Evolutionary conservation across 1,139 yeast species (phyloP).

Genomic region (Debaryomyces coudertii): DNA sequence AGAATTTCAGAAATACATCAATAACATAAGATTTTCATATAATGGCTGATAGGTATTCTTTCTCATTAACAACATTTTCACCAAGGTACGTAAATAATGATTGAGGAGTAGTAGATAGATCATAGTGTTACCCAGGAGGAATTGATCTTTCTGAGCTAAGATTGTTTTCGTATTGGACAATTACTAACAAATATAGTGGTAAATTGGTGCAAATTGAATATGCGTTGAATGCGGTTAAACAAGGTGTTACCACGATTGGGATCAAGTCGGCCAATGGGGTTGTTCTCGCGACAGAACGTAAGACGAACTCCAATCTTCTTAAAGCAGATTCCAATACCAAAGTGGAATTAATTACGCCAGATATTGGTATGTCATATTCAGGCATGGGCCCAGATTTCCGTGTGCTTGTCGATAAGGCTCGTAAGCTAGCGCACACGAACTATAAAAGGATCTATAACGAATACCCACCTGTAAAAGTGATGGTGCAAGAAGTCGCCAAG

Average conservation of each 20-base stretch:
- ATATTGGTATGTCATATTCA: slow-evolving; percentile 93
- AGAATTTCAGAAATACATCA: background rate
- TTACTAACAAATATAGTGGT: slow-evolving; percentile 59
- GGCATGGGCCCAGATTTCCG: slow-evolving; percentile 99
- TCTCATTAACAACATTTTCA: slow-evolving; percentile 93
- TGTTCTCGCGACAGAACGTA: slow-evolving; percentile 95
- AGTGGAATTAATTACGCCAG: slow-evolving; percentile 86
- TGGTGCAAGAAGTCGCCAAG: slow-evolving; percentile 93
- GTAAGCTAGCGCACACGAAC: slow-evolving; percentile 90
- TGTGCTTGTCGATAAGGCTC: slow-evolving; percentile 88
- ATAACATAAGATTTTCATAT: slow-evolving; percentile 13
- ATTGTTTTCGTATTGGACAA: background rate
- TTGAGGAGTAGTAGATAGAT: background rate
- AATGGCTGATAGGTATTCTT: slow-evolving; percentile 98
- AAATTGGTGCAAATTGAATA: slow-evolving; percentile 97
- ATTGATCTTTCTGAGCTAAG: background rate
- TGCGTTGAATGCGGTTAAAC: slow-evolving; percentile 96
- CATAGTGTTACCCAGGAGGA: background rate
- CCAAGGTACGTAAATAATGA: slow-evolving; percentile 68
- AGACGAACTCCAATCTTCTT: slow-evolving; percentile 77
- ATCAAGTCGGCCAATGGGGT: slow-evolving; percentile 96
- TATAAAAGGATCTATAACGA: slow-evolving; percentile 94
- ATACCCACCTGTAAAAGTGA: slow-evolving; percentile 93
- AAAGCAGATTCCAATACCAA: slow-evolving; percentile 77
- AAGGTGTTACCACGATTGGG: slow-evolving; percentile 96